phyloP scores from a whole-genome alignment of 2,329 filamentous ascomycete species.

The Trichophyton verrucosum region DNA sequence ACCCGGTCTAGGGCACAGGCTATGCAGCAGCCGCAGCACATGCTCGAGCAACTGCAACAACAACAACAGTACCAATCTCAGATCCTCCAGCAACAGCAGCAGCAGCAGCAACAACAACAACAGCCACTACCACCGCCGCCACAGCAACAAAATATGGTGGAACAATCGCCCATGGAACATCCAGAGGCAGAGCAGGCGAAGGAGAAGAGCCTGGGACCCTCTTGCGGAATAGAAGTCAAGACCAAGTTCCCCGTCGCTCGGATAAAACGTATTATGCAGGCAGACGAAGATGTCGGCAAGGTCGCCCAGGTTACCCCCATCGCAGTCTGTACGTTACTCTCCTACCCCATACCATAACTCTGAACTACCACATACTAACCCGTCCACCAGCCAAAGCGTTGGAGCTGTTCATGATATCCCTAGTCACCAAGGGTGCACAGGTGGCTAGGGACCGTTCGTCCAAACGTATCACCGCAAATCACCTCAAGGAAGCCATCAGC shows the following conservation, averaged over 20 bases:
- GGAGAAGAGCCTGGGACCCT: conserved; percentile 16
- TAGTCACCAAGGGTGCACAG: conserved; percentile 77
- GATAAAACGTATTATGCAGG: conserved; percentile 99
- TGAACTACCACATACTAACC: background rate
- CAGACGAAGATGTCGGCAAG: conserved; percentile 96
- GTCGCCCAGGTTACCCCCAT: conserved; percentile 96
- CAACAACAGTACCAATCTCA: conserved; percentile 2
- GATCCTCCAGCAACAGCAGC: background rate
- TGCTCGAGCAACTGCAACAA: conserved; percentile 2
- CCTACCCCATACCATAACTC: background rate
- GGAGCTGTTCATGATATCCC: conserved; percentile 92
- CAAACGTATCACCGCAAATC: conserved; percentile 77
- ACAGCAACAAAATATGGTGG: background rate
- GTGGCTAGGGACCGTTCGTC: conserved; percentile 72
- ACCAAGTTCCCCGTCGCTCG: conserved; percentile 95
- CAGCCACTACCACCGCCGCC: background rate
- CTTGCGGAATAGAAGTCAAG: conserved; percentile 58
- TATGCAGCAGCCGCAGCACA: conserved; percentile 12
- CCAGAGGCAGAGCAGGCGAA: conserved; percentile 12
- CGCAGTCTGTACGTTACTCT: conserved; percentile 54
- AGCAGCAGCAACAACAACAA: background rate
- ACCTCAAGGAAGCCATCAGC: conserved; percentile 83
- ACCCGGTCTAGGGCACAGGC: conserved; percentile 26
- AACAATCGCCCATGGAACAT: conserved; percentile 7
- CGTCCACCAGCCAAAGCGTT: conserved; percentile 62